Percentiles rank a stretch among this genome's conserved stretches.
phyloP scores from a whole-genome alignment of 2,329 filamentous ascomycete genomes.

The Phaeosphaeria sp. region DNA sequence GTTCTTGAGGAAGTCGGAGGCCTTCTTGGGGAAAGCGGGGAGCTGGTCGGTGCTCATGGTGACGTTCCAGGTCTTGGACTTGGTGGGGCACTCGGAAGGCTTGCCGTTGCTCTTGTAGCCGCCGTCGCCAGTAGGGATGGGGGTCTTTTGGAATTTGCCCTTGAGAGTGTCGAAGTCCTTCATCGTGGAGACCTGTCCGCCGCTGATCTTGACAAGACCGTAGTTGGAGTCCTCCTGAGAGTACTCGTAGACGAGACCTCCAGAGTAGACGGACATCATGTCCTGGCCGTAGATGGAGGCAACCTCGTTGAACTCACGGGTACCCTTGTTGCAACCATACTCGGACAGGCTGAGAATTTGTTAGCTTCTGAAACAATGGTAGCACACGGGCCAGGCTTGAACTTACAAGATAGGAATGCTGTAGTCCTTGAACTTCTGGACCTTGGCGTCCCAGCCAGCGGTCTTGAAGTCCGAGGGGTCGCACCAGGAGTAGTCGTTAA shows the following conservation, averaged over 20 bases:
- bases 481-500: conserved; percentile 92
- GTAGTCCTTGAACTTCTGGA: conserved; percentile 85
- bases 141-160: conserved; percentile 57
- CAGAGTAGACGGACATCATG: conserved; percentile 92
- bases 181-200: conserved; percentile 62
- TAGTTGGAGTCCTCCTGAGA: conserved; percentile 73
- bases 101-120: conserved; percentile 64
- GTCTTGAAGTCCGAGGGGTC: conserved; percentile 70
- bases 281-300: conserved; percentile 77
- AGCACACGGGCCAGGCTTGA: not conserved
- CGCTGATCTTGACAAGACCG: conserved; percentile 73
- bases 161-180: conserved; percentile 68
- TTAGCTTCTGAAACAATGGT: not conserved
- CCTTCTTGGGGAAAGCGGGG: conserved; percentile 63
- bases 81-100: conserved; percentile 61
- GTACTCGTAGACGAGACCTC: conserved; percentile 96
- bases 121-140: conserved; percentile 63
- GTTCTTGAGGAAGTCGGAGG: conserved; percentile 63
- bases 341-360: conserved; percentile 73
- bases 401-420: conserved; percentile 80
- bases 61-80: conserved; percentile 65
- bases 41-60: conserved; percentile 55
- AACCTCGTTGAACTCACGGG: conserved; percentile 82
- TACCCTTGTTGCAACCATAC: conserved; percentile 87
- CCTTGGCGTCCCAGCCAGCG: conserved; percentile 87